A percentile compares a stretch with the other conserved stretches of the same genome.
Conservation (phyloP, 78 protist species). For the Dictyostelium intermedium region DNA sequence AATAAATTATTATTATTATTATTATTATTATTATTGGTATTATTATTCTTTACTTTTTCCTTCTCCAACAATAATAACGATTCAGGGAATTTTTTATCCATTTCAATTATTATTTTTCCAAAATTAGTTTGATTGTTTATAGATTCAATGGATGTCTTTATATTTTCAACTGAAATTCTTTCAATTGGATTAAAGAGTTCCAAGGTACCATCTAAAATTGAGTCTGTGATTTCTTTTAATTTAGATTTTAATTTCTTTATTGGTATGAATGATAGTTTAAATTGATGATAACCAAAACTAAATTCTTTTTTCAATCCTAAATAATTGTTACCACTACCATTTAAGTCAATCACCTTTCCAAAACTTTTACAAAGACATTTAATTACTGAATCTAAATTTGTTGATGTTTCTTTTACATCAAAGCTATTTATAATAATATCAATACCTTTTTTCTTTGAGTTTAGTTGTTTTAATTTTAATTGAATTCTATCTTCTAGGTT, state of each 20-base stretch:
- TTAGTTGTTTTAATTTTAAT: too few relatives aligned
- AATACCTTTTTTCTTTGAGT: background rate
- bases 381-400: background rate
- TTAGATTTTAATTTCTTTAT: too few relatives aligned
- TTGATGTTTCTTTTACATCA: too few relatives aligned
- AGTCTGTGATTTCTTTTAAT: background rate
- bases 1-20: too few relatives aligned
- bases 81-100: background rate
- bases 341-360: background rate
- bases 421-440: too few relatives aligned
- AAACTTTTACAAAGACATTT: background rate
- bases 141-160: background rate
- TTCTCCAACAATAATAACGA: too few relatives aligned
- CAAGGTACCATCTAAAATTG: too few relatives aligned
- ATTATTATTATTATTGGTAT: too few relatives aligned
- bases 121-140: too few relatives aligned
- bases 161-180: background rate
- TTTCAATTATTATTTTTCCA: background rate
- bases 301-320: too few relatives aligned
- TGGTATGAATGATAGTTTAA: background rate
- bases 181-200: background rate
- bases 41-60: too few relatives aligned
- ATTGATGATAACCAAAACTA: background rate
- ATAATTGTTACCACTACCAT: too few relatives aligned
- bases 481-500: background rate